phyloP scores from a whole-genome alignment of 1,284 basidiomycete genomes.

The Melampsora larici-populina region DNA sequence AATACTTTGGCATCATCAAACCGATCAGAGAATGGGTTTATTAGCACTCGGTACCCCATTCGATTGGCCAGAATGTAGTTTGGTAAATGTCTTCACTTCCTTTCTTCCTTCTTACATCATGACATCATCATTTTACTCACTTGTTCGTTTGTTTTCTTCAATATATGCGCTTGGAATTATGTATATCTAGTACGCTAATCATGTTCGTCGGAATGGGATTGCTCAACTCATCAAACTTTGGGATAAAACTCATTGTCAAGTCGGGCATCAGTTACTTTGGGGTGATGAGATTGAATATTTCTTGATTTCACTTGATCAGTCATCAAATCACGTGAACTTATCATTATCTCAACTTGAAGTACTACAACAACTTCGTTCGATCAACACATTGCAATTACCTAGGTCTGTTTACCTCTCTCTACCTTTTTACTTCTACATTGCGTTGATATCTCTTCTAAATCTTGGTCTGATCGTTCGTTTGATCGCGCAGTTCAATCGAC shows the following conservation, averaged over 20 bases:
- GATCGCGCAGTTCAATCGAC: conserved; percentile 58
- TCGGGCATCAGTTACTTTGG: conserved; percentile 95
- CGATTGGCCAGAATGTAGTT: conserved; percentile 81
- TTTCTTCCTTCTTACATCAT: neutral
- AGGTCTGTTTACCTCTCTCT: conserved; percentile 12
- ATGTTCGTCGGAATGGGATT: conserved; percentile 89
- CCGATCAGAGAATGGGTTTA: conserved; percentile 70
- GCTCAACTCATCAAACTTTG: conserved; percentile 91
- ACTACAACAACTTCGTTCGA: conserved; percentile 57
- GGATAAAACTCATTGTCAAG: conserved; percentile 82
- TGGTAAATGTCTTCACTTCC: conserved; percentile 43
- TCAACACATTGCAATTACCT: conserved; percentile 36
- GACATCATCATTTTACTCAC: neutral
- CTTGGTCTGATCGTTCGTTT: neutral
- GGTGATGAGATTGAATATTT: conserved; percentile 99
- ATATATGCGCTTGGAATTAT: neutral
- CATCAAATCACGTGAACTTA: conserved; percentile 73
- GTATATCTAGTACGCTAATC: conserved; percentile 66
- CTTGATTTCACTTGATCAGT: conserved; percentile 81
- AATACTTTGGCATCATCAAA: neutral
- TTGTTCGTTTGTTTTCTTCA: neutral
- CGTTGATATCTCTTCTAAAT: neutral
- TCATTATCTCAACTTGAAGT: conserved; percentile 93
- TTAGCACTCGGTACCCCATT: conserved; percentile 91
- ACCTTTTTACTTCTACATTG: conserved; percentile 10